These are phyloP conservation scores for Ogataea haglerorum DNA, from an alignment of 805 yeast genomes.

Conservation along the genomic window DNA sequence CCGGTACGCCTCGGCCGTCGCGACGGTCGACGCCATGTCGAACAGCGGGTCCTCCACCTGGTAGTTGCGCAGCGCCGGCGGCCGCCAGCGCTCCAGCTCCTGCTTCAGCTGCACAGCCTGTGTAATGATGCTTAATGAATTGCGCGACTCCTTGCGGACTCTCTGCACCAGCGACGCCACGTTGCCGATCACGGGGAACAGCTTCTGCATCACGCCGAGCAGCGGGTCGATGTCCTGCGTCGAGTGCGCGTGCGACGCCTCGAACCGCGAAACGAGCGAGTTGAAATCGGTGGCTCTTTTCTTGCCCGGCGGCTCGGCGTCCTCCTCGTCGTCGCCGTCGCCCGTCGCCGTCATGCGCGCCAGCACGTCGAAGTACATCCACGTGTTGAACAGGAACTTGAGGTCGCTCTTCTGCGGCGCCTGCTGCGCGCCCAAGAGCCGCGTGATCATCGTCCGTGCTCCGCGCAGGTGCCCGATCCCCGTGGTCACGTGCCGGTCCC, in stretches of 20 bases:
- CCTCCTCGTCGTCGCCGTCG: slow-evolving; percentile 33
- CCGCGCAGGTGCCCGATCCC: slow-evolving; percentile 70
- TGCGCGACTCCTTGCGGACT: slow-evolving; percentile 38
- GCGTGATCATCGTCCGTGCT: slow-evolving; percentile 57
- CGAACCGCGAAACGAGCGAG: slow-evolving; percentile 39
- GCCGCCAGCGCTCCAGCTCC: slow-evolving; percentile 56
- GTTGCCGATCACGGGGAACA: slow-evolving; percentile 62
- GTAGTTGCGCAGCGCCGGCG: slow-evolving; percentile 37
- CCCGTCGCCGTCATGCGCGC: slow-evolving; percentile 60
- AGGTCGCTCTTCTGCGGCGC: slow-evolving; percentile 1
- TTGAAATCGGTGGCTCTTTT: slow-evolving; percentile 18
- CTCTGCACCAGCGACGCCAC: slow-evolving; percentile 55
- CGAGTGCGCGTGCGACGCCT: slow-evolving; percentile 33
- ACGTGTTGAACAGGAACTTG: slow-evolving; percentile 56
- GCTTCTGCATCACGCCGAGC: slow-evolving; percentile 62
- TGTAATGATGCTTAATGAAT: slow-evolving; percentile 47
- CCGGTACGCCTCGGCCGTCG: slow-evolving; percentile 70
- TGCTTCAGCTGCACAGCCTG: slow-evolving; percentile 52
- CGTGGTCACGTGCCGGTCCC: slow-evolving; percentile 65
- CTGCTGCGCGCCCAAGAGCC: slow-evolving; percentile 34
- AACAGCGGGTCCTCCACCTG: slow-evolving; percentile 43
- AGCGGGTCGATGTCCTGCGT: slow-evolving; percentile 54
- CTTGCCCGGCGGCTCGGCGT: slow-evolving; percentile 10
- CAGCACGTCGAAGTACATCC: slow-evolving; percentile 65
- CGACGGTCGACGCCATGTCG: slow-evolving; percentile 57